These are phyloP conservation scores for Mycena indigotica DNA, from an alignment of 768 basidiomycete genomes.

Conservation along the genomic window DNA sequence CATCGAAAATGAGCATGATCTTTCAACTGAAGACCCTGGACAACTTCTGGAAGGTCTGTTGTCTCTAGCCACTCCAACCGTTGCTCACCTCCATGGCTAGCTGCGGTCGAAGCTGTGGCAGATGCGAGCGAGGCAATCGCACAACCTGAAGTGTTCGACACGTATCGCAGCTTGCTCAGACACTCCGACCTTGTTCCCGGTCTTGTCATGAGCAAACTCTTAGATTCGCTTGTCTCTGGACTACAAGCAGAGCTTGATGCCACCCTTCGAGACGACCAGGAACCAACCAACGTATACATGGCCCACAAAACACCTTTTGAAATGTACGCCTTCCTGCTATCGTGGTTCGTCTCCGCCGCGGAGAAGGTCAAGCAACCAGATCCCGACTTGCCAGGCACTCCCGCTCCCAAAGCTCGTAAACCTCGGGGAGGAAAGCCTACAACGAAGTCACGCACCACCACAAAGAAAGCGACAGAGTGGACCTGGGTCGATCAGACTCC, in stretches of 20 bases:
- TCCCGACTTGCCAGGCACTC: conserved; percentile 46
- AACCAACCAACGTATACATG: conserved; percentile 61
- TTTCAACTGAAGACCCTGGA: conserved; percentile 55
- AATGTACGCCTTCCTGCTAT: conserved; percentile 88
- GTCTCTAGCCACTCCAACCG: not conserved
- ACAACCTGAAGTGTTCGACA: conserved; percentile 73
- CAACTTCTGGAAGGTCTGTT: conserved; percentile 60
- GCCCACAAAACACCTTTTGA: conserved; percentile 78
- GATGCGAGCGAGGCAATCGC: conserved; percentile 72
- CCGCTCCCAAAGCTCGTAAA: conserved; percentile 51
- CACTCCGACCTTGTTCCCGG: conserved; percentile 63
- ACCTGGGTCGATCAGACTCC: conserved; percentile 81
- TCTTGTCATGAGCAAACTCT: conserved; percentile 75
- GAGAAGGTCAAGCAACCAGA: conserved; percentile 71
- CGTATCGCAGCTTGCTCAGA: conserved; percentile 82
- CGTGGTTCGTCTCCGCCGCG: conserved; percentile 84
- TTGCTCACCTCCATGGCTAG: conserved; percentile 36
- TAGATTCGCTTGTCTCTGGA: conserved; percentile 84
- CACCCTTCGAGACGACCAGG: conserved; percentile 68
- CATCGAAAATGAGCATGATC: conserved; percentile 71
- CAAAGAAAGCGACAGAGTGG: conserved; percentile 58
- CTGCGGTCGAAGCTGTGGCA: conserved; percentile 80
- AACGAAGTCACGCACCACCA: conserved; percentile 36
- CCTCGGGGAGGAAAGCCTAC: conserved; percentile 64
- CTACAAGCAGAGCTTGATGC: conserved; percentile 73